Conservation (phyloP, 2,329 filamentous ascomycete genomes). For the Drechmeria coniospora region DNA sequence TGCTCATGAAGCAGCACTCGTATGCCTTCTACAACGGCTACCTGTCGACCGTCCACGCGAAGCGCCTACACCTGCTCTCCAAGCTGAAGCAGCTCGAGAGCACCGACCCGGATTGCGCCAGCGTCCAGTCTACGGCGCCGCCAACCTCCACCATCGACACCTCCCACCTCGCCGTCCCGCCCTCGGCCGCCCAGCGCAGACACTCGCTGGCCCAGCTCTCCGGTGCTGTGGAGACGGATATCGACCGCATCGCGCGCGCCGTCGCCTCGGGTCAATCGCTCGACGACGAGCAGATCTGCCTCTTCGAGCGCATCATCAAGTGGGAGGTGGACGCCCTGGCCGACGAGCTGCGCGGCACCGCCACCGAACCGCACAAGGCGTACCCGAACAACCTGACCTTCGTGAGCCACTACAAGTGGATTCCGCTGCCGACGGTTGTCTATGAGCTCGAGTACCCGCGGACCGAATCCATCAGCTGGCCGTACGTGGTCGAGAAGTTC, state of each 20-base stretch:
- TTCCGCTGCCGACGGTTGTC: conserved; percentile 58
- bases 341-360: conserved; percentile 50
- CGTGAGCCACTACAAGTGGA: conserved; percentile 54
- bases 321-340: conserved; percentile 49
- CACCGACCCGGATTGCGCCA: conserved; percentile 29
- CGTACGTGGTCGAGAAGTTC: conserved; percentile 58
- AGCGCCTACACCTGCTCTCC: conserved; percentile 24
- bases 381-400: conserved; percentile 59
- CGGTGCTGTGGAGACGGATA: conserved; percentile 29
- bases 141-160: conserved; percentile 26
- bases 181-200: conserved; percentile 27
- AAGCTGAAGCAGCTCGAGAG: conserved; percentile 42
- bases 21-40: conserved; percentile 70
- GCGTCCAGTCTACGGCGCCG: conserved; percentile 26
- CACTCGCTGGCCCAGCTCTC: conserved; percentile 19
- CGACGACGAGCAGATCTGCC: conserved; percentile 42
- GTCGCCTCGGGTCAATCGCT: conserved; percentile 47
- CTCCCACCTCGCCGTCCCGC: conserved; percentile 25
- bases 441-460: conserved; percentile 69
- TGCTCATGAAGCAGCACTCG: conserved; percentile 75
- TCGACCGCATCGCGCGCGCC: conserved; percentile 44
- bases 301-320: conserved; percentile 50
- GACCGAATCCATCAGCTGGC: conserved; percentile 52
- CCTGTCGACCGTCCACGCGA: conserved; percentile 43
- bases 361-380: conserved; percentile 27